Percentiles rank a stretch among this genome's conserved stretches.
These are phyloP conservation scores for Populus davidiana DNA, from an alignment of 345 rosid genomes.

Conservation along the genomic window DNA sequence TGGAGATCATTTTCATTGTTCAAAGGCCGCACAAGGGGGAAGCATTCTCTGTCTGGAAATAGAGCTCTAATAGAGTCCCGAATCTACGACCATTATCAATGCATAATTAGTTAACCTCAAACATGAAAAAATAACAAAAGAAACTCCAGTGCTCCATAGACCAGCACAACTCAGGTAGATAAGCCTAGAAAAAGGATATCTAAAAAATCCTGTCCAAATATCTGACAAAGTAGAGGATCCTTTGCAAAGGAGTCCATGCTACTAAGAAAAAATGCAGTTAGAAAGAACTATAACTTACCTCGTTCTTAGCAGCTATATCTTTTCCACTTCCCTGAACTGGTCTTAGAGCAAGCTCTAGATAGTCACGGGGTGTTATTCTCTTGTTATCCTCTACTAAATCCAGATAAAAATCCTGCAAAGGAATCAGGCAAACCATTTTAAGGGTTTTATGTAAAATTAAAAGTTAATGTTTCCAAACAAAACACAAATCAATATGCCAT, in stretches of 20 bases:
- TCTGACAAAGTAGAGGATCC: not conserved
- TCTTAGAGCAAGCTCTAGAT: conserved; percentile 85
- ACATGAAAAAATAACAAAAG: not conserved
- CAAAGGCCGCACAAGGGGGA: conserved; percentile 85
- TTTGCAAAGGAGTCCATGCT: not conserved
- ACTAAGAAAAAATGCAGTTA: not conserved
- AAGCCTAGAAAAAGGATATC: not conserved
- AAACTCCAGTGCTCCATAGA: not conserved
- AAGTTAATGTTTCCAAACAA: not conserved
- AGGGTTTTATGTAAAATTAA: not conserved
- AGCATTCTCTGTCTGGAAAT: conserved; percentile 96
- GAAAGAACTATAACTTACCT: conserved; percentile 46
- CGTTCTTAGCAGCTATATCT: conserved; percentile 86
- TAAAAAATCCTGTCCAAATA: not conserved
- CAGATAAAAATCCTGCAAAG: conserved; percentile 82
- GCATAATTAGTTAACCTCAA: conserved; percentile 16
- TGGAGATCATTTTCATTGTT: conserved; percentile 86
- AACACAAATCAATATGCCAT: not conserved
- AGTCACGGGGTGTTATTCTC: conserved; percentile 91
- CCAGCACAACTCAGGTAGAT: not conserved
- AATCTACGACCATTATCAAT: conserved; percentile 44
- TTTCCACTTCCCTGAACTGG: conserved; percentile 76
- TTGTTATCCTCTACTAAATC: conserved; percentile 78
- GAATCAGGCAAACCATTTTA: not conserved
- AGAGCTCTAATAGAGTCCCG: conserved; percentile 89